Conservation (phyloP, 345 rosid species). For the Gossypium longicalyx region DNA sequence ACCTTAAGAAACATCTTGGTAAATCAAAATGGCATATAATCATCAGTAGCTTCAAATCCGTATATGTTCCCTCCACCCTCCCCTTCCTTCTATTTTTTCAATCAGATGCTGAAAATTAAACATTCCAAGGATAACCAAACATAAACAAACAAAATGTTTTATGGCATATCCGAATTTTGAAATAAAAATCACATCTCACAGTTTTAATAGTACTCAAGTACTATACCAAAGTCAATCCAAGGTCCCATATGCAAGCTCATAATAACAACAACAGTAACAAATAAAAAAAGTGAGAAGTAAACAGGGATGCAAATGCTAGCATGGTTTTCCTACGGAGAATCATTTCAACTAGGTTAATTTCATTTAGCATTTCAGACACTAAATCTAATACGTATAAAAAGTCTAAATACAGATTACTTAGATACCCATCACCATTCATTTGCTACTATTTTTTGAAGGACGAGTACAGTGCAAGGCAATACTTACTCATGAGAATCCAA, state of each 20-base stretch:
- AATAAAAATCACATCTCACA: too few relatives aligned
- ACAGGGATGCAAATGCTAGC: neutral
- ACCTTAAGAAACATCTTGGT: neutral
- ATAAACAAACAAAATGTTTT: neutral
- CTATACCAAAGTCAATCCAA: neutral
- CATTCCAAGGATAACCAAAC: neutral
- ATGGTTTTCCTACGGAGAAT: neutral
- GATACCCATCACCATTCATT: neutral
- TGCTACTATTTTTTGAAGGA: neutral
- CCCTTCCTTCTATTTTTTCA: neutral
- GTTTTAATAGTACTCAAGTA: neutral
- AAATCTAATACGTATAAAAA: neutral
- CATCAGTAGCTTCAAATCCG: neutral
- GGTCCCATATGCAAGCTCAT: neutral
- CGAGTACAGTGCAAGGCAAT: neutral
- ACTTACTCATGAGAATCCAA: conserved; percentile 91
- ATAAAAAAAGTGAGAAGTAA: neutral
- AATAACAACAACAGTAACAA: neutral
- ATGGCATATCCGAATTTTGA: neutral
- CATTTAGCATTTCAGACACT: neutral
- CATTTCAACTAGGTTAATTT: neutral
- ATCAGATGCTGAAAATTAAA: neutral
- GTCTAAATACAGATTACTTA: neutral
- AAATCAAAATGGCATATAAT: neutral
- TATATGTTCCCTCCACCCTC: neutral